phyloP scores from a whole-genome alignment of 1,284 basidiomycete genomes.

The Cerrena zonata region DNA sequence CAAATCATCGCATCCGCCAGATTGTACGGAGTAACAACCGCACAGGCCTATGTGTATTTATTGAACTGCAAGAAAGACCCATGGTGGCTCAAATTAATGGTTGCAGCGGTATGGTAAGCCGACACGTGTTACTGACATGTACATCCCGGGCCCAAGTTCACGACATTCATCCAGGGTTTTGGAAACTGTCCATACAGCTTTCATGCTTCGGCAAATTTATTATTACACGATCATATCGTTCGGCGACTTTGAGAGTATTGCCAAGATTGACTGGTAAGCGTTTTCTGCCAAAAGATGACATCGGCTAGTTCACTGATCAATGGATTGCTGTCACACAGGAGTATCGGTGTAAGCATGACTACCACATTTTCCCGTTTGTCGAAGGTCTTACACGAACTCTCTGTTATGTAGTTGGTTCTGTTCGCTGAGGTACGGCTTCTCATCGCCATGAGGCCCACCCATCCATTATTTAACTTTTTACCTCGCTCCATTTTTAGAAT shows the following conservation, averaged over 20 bases:
- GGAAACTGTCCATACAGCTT: not conserved
- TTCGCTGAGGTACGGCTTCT: not conserved
- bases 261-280: not conserved
- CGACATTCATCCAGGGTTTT: not conserved
- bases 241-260: not conserved
- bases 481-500: not conserved
- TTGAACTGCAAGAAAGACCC: slow-evolving; percentile 1
- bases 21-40: slow-evolving; percentile 1
- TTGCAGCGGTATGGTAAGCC: not conserved
- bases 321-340: not conserved
- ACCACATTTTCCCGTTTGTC: too few species aligned
- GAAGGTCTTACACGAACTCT: too few species aligned
- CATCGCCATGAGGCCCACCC: not conserved
- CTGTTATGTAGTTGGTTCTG: not conserved
- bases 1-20: not conserved
- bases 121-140: not conserved
- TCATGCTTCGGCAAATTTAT: not conserved
- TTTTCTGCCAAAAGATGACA: not conserved
- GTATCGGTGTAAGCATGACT: slow-evolving; percentile 2
- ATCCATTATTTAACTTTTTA: not conserved
- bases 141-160: not conserved
- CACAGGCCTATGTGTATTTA: not conserved
- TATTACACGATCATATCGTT: slow-evolving; percentile 1
- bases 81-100: not conserved
- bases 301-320: not conserved